Conservation (phyloP, 805 yeast genomes). For the Candida tibetensis region DNA sequence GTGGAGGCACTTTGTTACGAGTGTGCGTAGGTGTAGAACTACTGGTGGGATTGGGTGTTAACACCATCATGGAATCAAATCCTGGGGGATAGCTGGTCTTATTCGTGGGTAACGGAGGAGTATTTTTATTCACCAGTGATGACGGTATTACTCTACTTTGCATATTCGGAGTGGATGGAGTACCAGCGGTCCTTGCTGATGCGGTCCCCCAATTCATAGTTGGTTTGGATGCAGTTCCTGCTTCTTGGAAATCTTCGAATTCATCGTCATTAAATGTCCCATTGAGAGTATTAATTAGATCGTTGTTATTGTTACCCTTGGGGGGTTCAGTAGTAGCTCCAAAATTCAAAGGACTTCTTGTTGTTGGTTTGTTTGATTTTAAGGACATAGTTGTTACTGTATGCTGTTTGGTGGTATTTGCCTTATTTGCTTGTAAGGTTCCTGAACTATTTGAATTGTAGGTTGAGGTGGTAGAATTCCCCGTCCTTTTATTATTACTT, state of each 20-base stretch:
- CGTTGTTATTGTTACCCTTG: slow-evolving; percentile 10
- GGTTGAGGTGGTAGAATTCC: too few relatives aligned
- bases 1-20: not conserved
- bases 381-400: not conserved
- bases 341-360: slow-evolving; percentile 15
- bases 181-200: slow-evolving; percentile 5
- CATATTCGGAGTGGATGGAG: slow-evolving; percentile 6
- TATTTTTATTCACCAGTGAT: too few relatives aligned
- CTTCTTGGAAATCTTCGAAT: slow-evolving; percentile 27
- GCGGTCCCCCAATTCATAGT: slow-evolving; percentile 18
- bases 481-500: too few relatives aligned
- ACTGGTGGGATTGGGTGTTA: slow-evolving; percentile 23
- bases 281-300: slow-evolving; percentile 24
- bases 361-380: slow-evolving; percentile 7
- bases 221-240: slow-evolving; percentile 1
- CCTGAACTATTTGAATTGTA: too few relatives aligned
- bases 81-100: slow-evolving; percentile 32
- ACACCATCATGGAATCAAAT: slow-evolving; percentile 21
- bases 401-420: slow-evolving; percentile 3
- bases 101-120: too few relatives aligned
- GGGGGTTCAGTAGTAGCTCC: too few relatives aligned
- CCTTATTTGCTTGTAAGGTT: too few relatives aligned
- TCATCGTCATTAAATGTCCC: slow-evolving; percentile 24
- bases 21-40: slow-evolving; percentile 5
- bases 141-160: too few relatives aligned